Evolutionary conservation across 352 stramenopile species (phyloP).

Genomic region (Albugo laibachii): DNA sequence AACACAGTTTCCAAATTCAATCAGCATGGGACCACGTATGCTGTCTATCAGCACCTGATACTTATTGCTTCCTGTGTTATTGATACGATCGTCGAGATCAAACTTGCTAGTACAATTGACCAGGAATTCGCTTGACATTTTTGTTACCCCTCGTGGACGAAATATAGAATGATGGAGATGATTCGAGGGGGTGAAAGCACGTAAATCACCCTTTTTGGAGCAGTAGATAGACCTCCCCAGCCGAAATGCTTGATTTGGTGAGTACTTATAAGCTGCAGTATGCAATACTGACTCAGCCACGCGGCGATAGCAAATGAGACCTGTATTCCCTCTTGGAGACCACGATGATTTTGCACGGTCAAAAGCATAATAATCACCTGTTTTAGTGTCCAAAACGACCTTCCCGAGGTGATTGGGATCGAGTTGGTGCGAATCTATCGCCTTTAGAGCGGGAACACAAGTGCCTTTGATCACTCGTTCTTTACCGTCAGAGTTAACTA

Average conservation of each 20-base stretch:
- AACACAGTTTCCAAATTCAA: slow-evolving; percentile 67
- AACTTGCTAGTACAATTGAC: slow-evolving; percentile 55
- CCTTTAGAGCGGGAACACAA: neutral
- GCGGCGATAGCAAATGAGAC: neutral
- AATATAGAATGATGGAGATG: no score
- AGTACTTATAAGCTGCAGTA: neutral
- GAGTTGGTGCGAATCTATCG: neutral
- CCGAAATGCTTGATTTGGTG: neutral
- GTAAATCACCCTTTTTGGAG: neutral
- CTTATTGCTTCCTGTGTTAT: slow-evolving; percentile 42
- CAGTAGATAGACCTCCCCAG: neutral
- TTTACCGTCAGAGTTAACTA: slow-evolving; percentile 43
- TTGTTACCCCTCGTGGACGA: no score
- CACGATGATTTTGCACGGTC: neutral
- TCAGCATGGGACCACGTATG: slow-evolving; percentile 42
- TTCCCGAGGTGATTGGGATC: neutral
- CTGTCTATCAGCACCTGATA: slow-evolving; percentile 62
- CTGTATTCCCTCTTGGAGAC: no score
- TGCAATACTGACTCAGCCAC: neutral
- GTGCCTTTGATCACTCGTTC: slow-evolving; percentile 22
- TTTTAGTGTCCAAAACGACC: slow-evolving; percentile 48
- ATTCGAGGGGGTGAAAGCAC: no score
- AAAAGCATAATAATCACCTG: slow-evolving; percentile 39
- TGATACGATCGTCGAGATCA: slow-evolving; percentile 62
- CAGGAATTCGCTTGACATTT: slow-evolving; percentile 22